Evolutionary conservation across 441 rosid species (phyloP).

Genomic region (Manihot esculenta): DNA sequence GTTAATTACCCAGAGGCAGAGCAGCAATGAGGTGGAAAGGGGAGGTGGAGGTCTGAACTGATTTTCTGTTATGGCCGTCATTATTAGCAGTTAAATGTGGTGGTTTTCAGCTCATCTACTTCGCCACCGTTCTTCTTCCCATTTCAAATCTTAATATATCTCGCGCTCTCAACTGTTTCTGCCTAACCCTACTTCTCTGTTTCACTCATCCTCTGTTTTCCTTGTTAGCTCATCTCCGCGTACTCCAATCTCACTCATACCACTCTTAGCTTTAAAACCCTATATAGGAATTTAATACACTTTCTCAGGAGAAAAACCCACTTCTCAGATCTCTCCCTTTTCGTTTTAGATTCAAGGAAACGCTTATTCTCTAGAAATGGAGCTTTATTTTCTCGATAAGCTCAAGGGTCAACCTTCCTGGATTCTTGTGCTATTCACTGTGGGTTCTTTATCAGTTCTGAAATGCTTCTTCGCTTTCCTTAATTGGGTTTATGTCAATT

Average conservation of each 20-base stretch:
- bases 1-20: too few species aligned
- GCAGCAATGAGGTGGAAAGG: too few species aligned
- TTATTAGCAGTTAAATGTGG: constrained; percentile 28
- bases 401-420: constrained; percentile 68
- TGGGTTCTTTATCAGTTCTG: constrained; percentile 61
- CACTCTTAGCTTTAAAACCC: not conserved
- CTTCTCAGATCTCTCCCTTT: constrained; percentile 14
- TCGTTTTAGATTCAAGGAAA: constrained; percentile 10
- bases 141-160: constrained; percentile 17
- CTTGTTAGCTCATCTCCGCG: not conserved
- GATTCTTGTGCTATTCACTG: constrained; percentile 48
- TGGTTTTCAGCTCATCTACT: constrained; percentile 64
- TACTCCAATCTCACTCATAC: constrained; percentile 10
- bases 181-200: not conserved
- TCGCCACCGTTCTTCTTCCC: constrained; percentile 19
- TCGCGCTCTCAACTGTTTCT: constrained; percentile 8
- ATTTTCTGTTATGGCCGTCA: constrained; percentile 4
- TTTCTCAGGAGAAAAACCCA: constrained; percentile 20
- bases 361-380: constrained; percentile 31
- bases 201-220: not conserved
- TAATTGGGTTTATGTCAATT: constrained; percentile 69
- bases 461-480: constrained; percentile 41
- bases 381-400: constrained; percentile 41
- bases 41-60: too few species aligned
- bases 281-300: too few species aligned